A percentile compares a stretch with the other conserved stretches of the same genome.
Conservation (phyloP, 1,284 basidiomycete species). For the Porodaedalea pini region DNA sequence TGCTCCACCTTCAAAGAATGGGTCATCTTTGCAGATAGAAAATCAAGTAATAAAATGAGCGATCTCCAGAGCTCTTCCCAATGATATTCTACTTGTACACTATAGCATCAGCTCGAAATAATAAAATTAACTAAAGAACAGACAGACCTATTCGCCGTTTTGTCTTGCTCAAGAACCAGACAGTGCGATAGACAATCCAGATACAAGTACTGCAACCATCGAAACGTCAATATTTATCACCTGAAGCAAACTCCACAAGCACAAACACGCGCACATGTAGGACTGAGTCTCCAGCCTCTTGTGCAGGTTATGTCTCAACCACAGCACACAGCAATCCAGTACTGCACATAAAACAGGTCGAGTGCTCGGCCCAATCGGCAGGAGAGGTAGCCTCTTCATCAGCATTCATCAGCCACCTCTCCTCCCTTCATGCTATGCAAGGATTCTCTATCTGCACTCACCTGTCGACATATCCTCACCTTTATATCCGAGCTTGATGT, state of each 20-base stretch:
- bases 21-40: constrained; percentile 48
- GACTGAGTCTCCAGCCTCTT: constrained; percentile 52
- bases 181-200: constrained; percentile 45
- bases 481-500: constrained; percentile 24
- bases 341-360: constrained; percentile 51
- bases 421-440: neutral
- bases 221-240: neutral
- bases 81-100: constrained; percentile 47
- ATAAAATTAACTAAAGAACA: neutral
- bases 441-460: constrained; percentile 26
- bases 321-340: constrained; percentile 63
- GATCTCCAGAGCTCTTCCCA: constrained; percentile 63
- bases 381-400: constrained; percentile 46
- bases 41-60: constrained; percentile 49
- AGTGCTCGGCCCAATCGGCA: constrained; percentile 38
- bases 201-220: constrained; percentile 45
- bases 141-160: constrained; percentile 49
- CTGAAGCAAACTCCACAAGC: neutral
- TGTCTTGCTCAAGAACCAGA: constrained; percentile 51
- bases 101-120: neutral
- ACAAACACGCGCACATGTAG: constrained; percentile 44
- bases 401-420: neutral
- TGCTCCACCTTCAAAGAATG: constrained; percentile 48
- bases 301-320: constrained; percentile 64
- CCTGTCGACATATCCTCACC: constrained; percentile 61